Conservation (phyloP, 352 stramenopile species). For the Peronospora belbahrii region DNA sequence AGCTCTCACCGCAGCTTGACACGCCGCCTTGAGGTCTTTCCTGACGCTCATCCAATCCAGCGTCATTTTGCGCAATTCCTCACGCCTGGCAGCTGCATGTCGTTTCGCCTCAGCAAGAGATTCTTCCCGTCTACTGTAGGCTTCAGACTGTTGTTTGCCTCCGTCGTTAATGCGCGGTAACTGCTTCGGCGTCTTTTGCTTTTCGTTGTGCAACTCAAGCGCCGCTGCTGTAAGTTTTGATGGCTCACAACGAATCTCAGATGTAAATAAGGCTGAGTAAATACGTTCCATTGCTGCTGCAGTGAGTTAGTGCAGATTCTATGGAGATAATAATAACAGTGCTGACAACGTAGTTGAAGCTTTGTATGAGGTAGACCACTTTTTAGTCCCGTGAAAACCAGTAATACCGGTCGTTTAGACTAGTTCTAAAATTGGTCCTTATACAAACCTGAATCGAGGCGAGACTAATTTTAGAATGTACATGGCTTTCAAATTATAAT, state of each 20-base stretch:
- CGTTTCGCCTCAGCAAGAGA: constrained; percentile 15
- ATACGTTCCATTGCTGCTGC: constrained; percentile 61
- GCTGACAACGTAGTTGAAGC: too few relatives aligned
- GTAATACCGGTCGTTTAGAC: not conserved
- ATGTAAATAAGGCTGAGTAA: constrained; percentile 81
- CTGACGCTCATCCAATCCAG: constrained; percentile 27
- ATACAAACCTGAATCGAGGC: too few relatives aligned
- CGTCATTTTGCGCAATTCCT: constrained; percentile 28
- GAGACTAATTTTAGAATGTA: too few relatives aligned
- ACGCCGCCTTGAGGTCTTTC: constrained; percentile 40
- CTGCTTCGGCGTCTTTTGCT: constrained; percentile 14
- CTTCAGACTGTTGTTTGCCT: constrained; percentile 3
- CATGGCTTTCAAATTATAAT: too few relatives aligned
- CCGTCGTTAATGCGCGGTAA: constrained; percentile 5
- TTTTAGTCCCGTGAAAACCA: not conserved
- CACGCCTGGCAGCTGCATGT: constrained; percentile 26
- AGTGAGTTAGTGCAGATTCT: not conserved
- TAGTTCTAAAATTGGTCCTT: too few relatives aligned
- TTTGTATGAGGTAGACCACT: not conserved
- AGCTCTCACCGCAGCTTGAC: constrained; percentile 39
- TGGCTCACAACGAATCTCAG: constrained; percentile 32
- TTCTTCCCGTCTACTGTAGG: constrained; percentile 7
- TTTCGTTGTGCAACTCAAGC: constrained; percentile 59
- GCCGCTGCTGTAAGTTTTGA: constrained; percentile 47
- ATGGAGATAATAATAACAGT: not conserved